Evolutionary conservation across 306 rosid species (phyloP).

Genomic region (Cucurbita ficifolia): DNA sequence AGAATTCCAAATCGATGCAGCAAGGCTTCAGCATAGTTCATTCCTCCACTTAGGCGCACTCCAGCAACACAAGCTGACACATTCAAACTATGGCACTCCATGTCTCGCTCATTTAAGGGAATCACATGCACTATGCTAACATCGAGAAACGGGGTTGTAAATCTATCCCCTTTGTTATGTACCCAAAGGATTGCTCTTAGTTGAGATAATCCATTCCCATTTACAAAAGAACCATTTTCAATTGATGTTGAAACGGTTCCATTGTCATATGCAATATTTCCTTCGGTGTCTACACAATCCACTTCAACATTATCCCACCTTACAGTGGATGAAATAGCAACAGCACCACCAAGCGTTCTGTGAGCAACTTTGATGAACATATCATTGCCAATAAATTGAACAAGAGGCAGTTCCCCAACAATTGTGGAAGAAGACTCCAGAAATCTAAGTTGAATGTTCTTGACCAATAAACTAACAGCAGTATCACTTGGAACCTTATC

Average conservation of each 20-base stretch:
- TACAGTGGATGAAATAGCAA: constrained; percentile 65
- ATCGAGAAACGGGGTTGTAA: constrained; percentile 53
- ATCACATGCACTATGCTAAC: constrained; percentile 54
- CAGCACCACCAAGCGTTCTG: constrained; percentile 87
- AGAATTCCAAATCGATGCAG: constrained; percentile 85
- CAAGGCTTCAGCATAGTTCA: constrained; percentile 84
- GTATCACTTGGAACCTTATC: constrained; percentile 90
- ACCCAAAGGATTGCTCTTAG: constrained; percentile 87
- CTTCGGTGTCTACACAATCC: constrained; percentile 67
- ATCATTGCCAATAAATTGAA: constrained; percentile 64
- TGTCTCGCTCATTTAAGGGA: constrained; percentile 53
- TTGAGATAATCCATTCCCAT: constrained; percentile 48
- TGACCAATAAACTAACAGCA: constrained; percentile 57
- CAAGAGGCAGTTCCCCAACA: constrained; percentile 70
- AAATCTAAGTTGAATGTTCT: constrained; percentile 64
- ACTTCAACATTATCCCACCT: constrained; percentile 65
- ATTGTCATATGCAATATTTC: constrained; percentile 29
- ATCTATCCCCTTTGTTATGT: constrained; percentile 32
- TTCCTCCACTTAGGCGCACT: constrained; percentile 87
- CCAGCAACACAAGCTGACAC: constrained; percentile 79
- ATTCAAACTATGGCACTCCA: constrained; percentile 64
- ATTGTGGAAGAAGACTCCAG: constrained; percentile 60
- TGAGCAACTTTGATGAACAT: constrained; percentile 58
- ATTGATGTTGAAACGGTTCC: constrained; percentile 23
- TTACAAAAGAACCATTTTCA: constrained; percentile 26